Conservation (phyloP, 2,329 filamentous ascomycete species). For the Penicillium hordei region DNA sequence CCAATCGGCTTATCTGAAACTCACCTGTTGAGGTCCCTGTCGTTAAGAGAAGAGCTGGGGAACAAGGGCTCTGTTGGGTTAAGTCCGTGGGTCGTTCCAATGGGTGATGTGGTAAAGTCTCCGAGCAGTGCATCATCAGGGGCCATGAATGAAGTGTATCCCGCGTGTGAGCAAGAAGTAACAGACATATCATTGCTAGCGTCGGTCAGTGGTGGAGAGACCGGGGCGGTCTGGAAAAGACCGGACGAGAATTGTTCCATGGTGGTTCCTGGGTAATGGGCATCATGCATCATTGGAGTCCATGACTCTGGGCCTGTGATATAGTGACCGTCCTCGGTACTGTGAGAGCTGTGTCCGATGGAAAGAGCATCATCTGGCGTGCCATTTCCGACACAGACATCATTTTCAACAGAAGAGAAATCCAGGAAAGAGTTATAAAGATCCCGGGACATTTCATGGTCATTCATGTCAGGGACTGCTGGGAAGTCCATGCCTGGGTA, state of each 20-base stretch:
- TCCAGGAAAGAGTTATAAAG: conserved; percentile 43
- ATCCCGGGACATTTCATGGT: conserved; percentile 42
- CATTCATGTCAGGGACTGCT: conserved; percentile 38
- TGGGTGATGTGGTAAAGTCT: conserved; percentile 37
- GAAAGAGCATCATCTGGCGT: conserved; percentile 41
- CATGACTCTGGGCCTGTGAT: conserved; percentile 35
- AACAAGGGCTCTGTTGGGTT: conserved; percentile 43
- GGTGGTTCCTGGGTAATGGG: conserved; percentile 35
- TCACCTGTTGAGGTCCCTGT: conserved; percentile 46
- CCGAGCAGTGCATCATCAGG: conserved; percentile 41
- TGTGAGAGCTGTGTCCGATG: conserved; percentile 39
- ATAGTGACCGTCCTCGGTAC: conserved; percentile 37
- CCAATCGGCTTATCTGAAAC: conserved; percentile 10
- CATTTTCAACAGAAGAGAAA: conserved; percentile 44
- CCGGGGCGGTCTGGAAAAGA: conserved; percentile 41
- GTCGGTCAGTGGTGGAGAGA: conserved; percentile 46
- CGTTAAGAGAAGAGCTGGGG: conserved; percentile 41
- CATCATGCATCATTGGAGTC: conserved; percentile 39
- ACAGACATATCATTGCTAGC: conserved; percentile 43
- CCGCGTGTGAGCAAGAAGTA: conserved; percentile 41
- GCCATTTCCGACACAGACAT: conserved; percentile 37
- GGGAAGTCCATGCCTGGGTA: conserved; percentile 43
- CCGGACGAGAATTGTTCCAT: conserved; percentile 38
- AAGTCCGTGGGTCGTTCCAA: conserved; percentile 35
- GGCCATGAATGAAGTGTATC: conserved; percentile 40